Percentiles rank a stretch among this genome's conserved stretches.
Conservation (phyloP, 176 grass and related monocot species). For the Zoysia japonica region DNA sequence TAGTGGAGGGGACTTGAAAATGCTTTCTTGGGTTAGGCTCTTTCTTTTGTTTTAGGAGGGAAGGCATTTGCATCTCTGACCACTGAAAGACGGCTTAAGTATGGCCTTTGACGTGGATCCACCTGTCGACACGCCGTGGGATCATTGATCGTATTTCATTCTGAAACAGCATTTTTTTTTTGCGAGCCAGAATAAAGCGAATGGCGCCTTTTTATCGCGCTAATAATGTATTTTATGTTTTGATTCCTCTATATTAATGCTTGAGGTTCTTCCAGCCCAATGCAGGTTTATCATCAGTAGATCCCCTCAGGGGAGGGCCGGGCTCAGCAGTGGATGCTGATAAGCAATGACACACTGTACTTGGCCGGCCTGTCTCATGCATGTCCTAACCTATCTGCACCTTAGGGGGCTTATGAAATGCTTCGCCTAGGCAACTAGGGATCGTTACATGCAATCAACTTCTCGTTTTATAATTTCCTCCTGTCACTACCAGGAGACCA, state of each 20-base stretch:
- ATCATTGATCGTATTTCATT: conserved; percentile 34
- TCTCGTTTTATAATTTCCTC: background rate
- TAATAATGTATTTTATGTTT: conserved; percentile 46
- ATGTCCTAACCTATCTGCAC: conserved; percentile 15
- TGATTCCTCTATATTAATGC: conserved; percentile 35
- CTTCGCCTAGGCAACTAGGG: background rate
- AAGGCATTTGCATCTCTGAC: conserved; percentile 61
- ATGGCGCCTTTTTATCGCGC: conserved; percentile 10
- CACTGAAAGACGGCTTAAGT: conserved; percentile 50
- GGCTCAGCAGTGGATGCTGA: conserved; percentile 48
- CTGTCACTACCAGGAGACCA: no score
- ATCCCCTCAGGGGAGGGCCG: background rate
- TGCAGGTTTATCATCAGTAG: conserved; percentile 46
- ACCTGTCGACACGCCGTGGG: conserved; percentile 40
- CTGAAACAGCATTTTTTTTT: conserved; percentile 17
- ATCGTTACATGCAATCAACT: conserved; percentile 10
- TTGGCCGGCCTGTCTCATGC: conserved; percentile 13
- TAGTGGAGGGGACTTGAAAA: conserved; percentile 53
- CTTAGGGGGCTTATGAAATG: conserved; percentile 26
- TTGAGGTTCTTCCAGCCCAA: background rate
- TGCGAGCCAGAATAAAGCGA: conserved; percentile 43
- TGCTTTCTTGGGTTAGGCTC: conserved; percentile 40
- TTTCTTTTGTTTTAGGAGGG: conserved; percentile 22
- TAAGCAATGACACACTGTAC: conserved; percentile 15
- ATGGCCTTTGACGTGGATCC: conserved; percentile 41